A percentile compares a stretch with the other conserved stretches of the same genome.
phyloP scores from a whole-genome alignment of 768 basidiomycete genomes.

The Neoboletus subvelutipes region DNA sequence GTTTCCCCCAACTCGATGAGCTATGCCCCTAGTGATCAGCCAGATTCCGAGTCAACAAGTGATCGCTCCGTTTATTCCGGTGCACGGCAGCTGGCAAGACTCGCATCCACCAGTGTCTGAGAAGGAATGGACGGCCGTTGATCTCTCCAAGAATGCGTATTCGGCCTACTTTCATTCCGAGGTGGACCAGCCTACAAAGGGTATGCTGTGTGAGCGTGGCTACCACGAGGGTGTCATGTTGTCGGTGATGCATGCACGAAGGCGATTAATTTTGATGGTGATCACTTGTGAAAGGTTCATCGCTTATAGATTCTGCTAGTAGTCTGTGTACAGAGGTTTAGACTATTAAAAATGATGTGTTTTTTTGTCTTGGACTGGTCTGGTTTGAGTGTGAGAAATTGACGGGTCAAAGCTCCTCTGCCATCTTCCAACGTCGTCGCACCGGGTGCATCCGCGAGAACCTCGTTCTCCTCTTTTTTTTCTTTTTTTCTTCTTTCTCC shows the following conservation, averaged over 20 bases:
- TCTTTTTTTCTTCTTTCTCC: slow-evolving; percentile 26
- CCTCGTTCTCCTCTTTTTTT: not conserved
- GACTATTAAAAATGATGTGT: too few relatives aligned
- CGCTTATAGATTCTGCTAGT: too few relatives aligned
- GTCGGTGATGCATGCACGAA: not conserved
- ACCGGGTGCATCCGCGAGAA: slow-evolving; percentile 8
- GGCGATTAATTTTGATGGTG: not conserved
- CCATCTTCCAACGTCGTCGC: slow-evolving; percentile 13
- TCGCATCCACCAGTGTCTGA: not conserved
- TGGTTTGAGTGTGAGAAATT: slow-evolving; percentile 26
- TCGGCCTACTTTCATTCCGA: not conserved
- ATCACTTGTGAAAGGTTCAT: too few relatives aligned
- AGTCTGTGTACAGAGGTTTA: too few relatives aligned
- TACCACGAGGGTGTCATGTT: not conserved
- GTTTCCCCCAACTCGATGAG: too few relatives aligned
- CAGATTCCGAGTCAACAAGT: too few relatives aligned
- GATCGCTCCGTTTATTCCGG: too few relatives aligned
- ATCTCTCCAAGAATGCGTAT: too few relatives aligned
- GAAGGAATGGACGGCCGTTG: too few relatives aligned
- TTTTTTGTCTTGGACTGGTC: not conserved
- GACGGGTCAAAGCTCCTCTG: slow-evolving; percentile 1
- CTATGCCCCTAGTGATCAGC: too few relatives aligned
- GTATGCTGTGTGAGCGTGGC: not conserved
- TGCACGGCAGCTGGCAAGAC: too few relatives aligned
- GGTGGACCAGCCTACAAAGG: not conserved